phyloP scores from a whole-genome alignment of 345 rosid genomes.

The Populus ilicifolia region DNA sequence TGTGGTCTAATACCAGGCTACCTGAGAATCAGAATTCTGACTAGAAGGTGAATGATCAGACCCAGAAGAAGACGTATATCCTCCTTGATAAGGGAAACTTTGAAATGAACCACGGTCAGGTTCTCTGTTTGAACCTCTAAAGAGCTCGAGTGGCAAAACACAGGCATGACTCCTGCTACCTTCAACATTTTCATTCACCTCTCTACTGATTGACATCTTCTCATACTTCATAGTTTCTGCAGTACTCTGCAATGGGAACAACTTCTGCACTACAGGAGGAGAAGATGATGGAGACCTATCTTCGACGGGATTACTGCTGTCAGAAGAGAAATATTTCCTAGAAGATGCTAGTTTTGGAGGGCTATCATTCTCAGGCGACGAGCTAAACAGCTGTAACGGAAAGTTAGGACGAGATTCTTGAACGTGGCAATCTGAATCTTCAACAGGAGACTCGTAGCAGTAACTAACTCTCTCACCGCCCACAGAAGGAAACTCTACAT shows the following conservation, averaged over 20 bases:
- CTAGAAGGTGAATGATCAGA: constrained; percentile 85
- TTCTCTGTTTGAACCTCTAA: constrained; percentile 48
- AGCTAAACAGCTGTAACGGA: constrained; percentile 72
- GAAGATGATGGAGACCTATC: constrained; percentile 68
- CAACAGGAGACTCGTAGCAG: constrained; percentile 64
- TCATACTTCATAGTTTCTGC: constrained; percentile 52
- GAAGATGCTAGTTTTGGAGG: constrained; percentile 65
- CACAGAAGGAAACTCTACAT: constrained; percentile 39
- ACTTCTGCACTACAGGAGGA: constrained; percentile 64
- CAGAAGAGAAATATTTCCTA: constrained; percentile 82
- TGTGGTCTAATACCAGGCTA: constrained; percentile 14
- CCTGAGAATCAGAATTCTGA: constrained; percentile 78
- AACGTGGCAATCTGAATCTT: constrained; percentile 66
- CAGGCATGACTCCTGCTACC: constrained; percentile 35
- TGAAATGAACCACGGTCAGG: constrained; percentile 41
- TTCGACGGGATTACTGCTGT: constrained; percentile 76
- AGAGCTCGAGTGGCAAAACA: constrained; percentile 65
- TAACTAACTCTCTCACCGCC: constrained; percentile 68
- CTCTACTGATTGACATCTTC: constrained; percentile 37
- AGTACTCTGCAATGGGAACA: constrained; percentile 69
- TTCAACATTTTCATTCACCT: constrained; percentile 38
- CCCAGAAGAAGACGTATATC: constrained; percentile 78
- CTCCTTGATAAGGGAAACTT: constrained; percentile 54
- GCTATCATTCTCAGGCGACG: constrained; percentile 65
- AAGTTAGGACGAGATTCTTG: constrained; percentile 55